Evolutionary conservation across 2,329 filamentous ascomycete genomes (phyloP).

Genomic region (Claviceps sp.): DNA sequence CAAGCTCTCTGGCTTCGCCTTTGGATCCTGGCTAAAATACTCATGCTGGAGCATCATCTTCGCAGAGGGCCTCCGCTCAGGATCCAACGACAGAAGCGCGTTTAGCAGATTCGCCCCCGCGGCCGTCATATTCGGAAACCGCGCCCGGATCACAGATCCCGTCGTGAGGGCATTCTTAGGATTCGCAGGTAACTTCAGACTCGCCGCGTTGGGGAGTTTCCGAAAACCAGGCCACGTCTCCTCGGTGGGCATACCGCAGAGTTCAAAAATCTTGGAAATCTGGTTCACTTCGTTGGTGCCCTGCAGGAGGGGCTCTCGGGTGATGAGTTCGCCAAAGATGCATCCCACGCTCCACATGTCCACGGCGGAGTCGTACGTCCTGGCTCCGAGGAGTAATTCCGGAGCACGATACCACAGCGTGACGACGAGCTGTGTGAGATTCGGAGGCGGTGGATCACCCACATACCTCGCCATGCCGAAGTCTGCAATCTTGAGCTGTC

Average conservation of each 20-base stretch:
- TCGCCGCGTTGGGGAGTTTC: conserved; percentile 73
- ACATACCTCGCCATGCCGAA: conserved; percentile 96
- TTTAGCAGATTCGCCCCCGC: conserved; percentile 60
- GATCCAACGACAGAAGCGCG: conserved; percentile 61
- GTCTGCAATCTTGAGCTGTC: conserved; percentile 88
- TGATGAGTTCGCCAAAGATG: conserved; percentile 85
- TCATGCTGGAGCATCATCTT: conserved; percentile 61
- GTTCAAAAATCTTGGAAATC: conserved; percentile 72
- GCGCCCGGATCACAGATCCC: conserved; percentile 51
- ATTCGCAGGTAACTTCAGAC: conserved; percentile 52
- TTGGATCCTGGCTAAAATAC: conserved; percentile 83
- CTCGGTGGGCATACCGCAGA: conserved; percentile 77
- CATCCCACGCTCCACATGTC: conserved; percentile 97
- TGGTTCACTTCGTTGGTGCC: conserved; percentile 90
- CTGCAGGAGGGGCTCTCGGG: conserved; percentile 69
- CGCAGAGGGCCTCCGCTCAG: conserved; percentile 55
- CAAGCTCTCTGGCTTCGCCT: conserved; percentile 79
- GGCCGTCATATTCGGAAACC: conserved; percentile 69
- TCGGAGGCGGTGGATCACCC: conserved; percentile 60
- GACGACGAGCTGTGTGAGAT: conserved; percentile 83
- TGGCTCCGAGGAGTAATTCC: conserved; percentile 73
- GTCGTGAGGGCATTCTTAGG: conserved; percentile 11
- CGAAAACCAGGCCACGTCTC: conserved; percentile 78
- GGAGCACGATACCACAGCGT: conserved; percentile 95
- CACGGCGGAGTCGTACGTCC: conserved; percentile 60